phyloP scores from a whole-genome alignment of 2,329 filamentous ascomycete species.

The Lachnellula arida region DNA sequence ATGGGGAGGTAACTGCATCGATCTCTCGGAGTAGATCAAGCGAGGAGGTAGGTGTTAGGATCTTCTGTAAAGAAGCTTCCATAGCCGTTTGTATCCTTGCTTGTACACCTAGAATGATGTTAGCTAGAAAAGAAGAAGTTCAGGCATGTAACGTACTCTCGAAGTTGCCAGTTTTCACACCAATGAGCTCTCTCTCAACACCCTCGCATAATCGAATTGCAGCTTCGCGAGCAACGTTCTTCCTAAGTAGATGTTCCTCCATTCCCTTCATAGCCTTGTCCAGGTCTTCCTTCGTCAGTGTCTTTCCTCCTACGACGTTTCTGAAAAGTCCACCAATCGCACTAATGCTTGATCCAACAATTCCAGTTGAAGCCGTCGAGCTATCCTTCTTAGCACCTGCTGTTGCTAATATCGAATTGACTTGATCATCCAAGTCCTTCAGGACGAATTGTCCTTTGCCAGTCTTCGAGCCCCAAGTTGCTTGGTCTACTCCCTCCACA shows the following conservation, averaged over 20 bases:
- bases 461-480: slow-evolving; percentile 80
- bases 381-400: slow-evolving; percentile 62
- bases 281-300: slow-evolving; percentile 80
- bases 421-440: slow-evolving; percentile 89
- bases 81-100: slow-evolving; percentile 79
- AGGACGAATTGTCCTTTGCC: slow-evolving; percentile 89
- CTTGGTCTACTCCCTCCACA: slow-evolving; percentile 70
- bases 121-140: slow-evolving; percentile 10
- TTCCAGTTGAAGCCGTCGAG: slow-evolving; percentile 47
- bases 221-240: slow-evolving; percentile 94
- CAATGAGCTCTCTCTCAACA: slow-evolving; percentile 83
- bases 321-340: slow-evolving; percentile 86
- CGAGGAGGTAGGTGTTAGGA: slow-evolving; percentile 91
- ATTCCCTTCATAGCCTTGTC: slow-evolving; percentile 92
- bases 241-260: slow-evolving; percentile 89
- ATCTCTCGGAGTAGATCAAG: slow-evolving; percentile 94
- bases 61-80: slow-evolving; percentile 88
- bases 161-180: slow-evolving; percentile 87
- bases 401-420: slow-evolving; percentile 79
- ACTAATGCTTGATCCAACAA: slow-evolving; percentile 75
- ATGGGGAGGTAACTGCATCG: slow-evolving; percentile 66
- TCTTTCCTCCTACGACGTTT: slow-evolving; percentile 93
- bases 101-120: slow-evolving; percentile 56
- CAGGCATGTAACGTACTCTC: slow-evolving; percentile 51
- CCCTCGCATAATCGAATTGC: slow-evolving; percentile 86